Evolutionary conservation across 139 green algal genomes (phyloP).

Genomic region (Spirogloea muscicola): DNA sequence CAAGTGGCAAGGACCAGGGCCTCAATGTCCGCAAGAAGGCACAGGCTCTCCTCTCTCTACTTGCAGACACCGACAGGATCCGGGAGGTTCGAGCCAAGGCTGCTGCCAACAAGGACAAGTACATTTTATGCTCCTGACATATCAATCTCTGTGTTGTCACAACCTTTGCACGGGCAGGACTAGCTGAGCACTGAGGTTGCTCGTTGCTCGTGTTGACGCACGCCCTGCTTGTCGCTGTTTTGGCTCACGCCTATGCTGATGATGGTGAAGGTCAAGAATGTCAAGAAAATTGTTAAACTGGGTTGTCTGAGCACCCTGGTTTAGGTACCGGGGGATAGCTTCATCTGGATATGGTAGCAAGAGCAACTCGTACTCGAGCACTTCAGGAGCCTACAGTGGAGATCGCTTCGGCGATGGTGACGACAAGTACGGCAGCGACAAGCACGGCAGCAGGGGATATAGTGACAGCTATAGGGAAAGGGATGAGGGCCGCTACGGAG

Average conservation of each 20-base stretch:
- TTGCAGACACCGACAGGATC: slow-evolving; percentile 40
- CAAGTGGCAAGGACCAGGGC: slow-evolving; percentile 66
- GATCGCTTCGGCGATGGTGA: slow-evolving; percentile 15
- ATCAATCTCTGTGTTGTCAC: too few species aligned
- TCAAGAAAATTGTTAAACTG: too few species aligned
- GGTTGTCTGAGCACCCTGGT: too few species aligned
- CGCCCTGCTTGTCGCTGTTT: too few species aligned
- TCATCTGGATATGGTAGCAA: slow-evolving; percentile 4
- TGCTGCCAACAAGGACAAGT: slow-evolving; percentile 35
- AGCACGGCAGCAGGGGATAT: neutral
- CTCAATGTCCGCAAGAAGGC: slow-evolving; percentile 74
- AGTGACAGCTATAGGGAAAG: slow-evolving; percentile 2
- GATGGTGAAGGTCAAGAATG: too few species aligned
- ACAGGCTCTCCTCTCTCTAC: slow-evolving; percentile 33
- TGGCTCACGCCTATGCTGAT: too few species aligned
- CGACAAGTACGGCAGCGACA: too few species aligned
- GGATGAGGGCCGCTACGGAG: neutral
- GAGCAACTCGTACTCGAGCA: too few species aligned
- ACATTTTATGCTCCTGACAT: neutral
- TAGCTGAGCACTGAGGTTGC: too few species aligned
- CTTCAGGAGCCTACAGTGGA: slow-evolving; percentile 3
- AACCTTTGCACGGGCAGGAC: too few species aligned
- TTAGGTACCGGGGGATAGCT: slow-evolving; percentile 34
- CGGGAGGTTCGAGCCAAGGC: slow-evolving; percentile 39
- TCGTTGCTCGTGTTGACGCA: too few species aligned